A percentile compares a stretch with the other conserved stretches of the same genome.
These are phyloP conservation scores for Acanthamoeba healyi DNA, from an alignment of 208 protist species.

Conservation along the genomic window DNA sequence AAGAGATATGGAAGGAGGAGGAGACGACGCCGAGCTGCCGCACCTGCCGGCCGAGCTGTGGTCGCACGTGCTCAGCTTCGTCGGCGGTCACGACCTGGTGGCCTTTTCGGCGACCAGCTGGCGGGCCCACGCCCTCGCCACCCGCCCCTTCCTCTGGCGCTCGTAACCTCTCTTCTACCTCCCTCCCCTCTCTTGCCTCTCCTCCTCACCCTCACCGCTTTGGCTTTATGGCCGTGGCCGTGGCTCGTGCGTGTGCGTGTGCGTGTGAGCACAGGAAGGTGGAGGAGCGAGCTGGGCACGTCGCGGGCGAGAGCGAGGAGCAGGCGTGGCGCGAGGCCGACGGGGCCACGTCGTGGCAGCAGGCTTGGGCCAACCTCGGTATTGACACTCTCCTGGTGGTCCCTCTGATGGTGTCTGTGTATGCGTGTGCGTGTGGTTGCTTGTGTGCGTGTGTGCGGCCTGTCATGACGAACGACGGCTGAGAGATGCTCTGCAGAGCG, in stretches of 20 bases:
- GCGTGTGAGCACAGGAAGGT: background rate
- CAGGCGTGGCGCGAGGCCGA: background rate
- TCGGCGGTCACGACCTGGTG: background rate
- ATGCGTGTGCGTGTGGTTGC: no score
- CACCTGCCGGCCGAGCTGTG: background rate
- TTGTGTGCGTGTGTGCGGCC: no score
- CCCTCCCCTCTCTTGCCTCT: no score
- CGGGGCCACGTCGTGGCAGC: background rate
- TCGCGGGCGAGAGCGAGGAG: background rate
- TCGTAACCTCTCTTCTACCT: background rate
- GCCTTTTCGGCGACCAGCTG: background rate
- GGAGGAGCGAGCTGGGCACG: background rate
- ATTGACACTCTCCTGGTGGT: no score
- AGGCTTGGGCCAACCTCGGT: background rate
- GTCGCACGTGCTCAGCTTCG: background rate
- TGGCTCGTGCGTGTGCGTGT: no score
- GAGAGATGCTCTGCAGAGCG: background rate
- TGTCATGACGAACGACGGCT: no score
- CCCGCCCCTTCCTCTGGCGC: background rate
- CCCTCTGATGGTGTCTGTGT: no score
- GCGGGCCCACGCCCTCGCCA: background rate
- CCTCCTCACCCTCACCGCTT: no score
- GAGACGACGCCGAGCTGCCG: no score
- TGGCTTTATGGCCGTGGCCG: no score
- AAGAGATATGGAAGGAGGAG: no score